Percentiles rank a stretch among this genome's conserved stretches.
These are phyloP conservation scores for Spongiforma sp. DNA, from an alignment of 1,284 basidiomycete species.

Conservation along the genomic window DNA sequence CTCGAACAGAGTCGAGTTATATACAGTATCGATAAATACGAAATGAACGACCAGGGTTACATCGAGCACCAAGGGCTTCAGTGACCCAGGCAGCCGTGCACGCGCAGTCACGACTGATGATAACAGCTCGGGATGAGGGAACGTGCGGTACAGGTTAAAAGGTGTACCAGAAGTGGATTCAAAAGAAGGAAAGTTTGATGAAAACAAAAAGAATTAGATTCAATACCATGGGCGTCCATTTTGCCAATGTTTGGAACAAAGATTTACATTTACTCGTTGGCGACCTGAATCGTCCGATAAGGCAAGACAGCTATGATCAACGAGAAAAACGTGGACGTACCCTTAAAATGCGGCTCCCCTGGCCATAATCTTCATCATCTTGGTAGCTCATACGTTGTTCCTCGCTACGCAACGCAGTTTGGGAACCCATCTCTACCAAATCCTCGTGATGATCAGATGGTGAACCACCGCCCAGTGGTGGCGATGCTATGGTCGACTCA, in stretches of 20 bases:
- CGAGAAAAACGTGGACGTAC: slow-evolving; percentile 16
- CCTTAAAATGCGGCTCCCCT: slow-evolving; percentile 34
- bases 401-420: slow-evolving; percentile 16
- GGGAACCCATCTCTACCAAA: slow-evolving; percentile 8
- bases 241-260: neutral
- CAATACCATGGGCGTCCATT: neutral
- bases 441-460: slow-evolving; percentile 24
- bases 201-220: neutral
- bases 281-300: slow-evolving; percentile 7
- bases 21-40: slow-evolving; percentile 1
- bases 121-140: too few species aligned
- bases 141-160: neutral
- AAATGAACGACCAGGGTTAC: neutral
- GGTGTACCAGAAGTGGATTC: neutral
- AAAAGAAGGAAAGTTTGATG: neutral
- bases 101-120: too few species aligned
- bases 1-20: too few species aligned
- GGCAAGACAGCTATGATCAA: neutral
- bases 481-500: slow-evolving; percentile 4
- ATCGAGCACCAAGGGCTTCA: too few species aligned
- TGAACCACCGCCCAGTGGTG: slow-evolving; percentile 14
- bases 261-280: slow-evolving; percentile 19
- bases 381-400: slow-evolving; percentile 36
- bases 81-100: too few species aligned
- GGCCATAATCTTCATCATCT: slow-evolving; percentile 36